phyloP scores from a whole-genome alignment of 202 grass and related monocot genomes.

The Setaria italica region DNA sequence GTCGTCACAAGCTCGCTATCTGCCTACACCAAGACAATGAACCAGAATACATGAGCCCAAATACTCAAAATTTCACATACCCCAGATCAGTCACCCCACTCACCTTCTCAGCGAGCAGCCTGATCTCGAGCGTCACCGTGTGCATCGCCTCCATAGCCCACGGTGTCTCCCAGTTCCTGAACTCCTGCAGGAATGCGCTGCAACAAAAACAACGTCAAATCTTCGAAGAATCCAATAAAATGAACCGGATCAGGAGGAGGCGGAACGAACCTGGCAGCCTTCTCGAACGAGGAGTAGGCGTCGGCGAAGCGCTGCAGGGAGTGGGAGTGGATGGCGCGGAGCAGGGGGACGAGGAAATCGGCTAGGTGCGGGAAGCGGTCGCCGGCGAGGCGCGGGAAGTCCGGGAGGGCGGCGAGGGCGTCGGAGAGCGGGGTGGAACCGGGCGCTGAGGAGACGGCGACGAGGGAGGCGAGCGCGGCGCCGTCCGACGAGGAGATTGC shows the following conservation, averaged over 20 bases:
- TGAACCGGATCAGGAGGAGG: constrained; percentile 23
- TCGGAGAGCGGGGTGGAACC: constrained; percentile 65
- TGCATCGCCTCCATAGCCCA: constrained; percentile 96
- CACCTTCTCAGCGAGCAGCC: constrained; percentile 92
- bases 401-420: constrained; percentile 69
- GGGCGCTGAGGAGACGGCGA: constrained; percentile 64
- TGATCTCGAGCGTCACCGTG: constrained; percentile 85
- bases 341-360: constrained; percentile 67
- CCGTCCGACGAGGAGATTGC: constrained; percentile 58
- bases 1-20: constrained; percentile 75
- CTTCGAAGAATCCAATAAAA: not conserved
- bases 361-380: constrained; percentile 69
- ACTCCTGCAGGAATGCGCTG: constrained; percentile 96
- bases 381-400: constrained; percentile 61
- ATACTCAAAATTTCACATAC: not conserved
- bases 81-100: constrained; percentile 20
- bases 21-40: constrained; percentile 59
- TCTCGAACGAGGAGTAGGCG: constrained; percentile 85
- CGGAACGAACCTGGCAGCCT: constrained; percentile 70
- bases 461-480: constrained; percentile 53
- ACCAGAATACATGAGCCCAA: constrained; percentile 34
- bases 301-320: constrained; percentile 70
- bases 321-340: constrained; percentile 78
- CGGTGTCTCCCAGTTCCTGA: constrained; percentile 91
- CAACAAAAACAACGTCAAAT: constrained; percentile 37